Base-by-base conservation (phyloP, 768 basidiomycete genomes). In the Boletus reticulatus region DNA sequence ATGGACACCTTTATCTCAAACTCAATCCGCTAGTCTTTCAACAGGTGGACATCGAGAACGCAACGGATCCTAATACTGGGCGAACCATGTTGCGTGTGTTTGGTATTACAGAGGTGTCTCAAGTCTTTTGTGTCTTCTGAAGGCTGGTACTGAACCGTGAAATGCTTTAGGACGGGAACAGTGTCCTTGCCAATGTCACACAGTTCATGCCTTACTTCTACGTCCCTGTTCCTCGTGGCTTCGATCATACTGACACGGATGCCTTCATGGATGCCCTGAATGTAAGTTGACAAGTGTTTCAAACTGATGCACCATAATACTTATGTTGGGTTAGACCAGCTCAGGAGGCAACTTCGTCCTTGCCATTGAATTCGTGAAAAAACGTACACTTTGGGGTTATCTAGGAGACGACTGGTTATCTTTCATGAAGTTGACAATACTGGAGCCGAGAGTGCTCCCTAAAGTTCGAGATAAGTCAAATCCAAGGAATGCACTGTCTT, bases 161-260 rank as follows among this genome's bases (percentile, higher is more conserved):
- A 47, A 52, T 48, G 5, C 37, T 44, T 27, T 46, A 95, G 90
- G 79, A 76, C 2, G 96, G 96, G 0, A 83, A 98, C 68, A 98
- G 95, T 53, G 90, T 98, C 2, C 79, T 98, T 16, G 88, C 87
- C 4, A 83, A 88, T 58, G 80, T 99, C 48, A 85, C 80, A 3
- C 84, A 85, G 34, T 98, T 97, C 68, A 72, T 84, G 47, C 96
- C 97, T 0, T 98, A 99, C 72, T 97, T 99, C 72, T 99, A 94
- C 64, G 74, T 98, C 41, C 79, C 92, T 4, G 83, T 87, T 31
- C 97, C 97, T 32, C 82, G 88, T 17, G 94, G 94, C 0, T 94
- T 98, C 60, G 73, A 77, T 31, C 75, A 79, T 32, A 78, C 81
- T 17, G 94, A 98, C 62, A 65, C 88, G 3, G 75, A 74, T 4